Conservation (phyloP, 805 yeast species). For the Kazachstania kunashirensis region DNA sequence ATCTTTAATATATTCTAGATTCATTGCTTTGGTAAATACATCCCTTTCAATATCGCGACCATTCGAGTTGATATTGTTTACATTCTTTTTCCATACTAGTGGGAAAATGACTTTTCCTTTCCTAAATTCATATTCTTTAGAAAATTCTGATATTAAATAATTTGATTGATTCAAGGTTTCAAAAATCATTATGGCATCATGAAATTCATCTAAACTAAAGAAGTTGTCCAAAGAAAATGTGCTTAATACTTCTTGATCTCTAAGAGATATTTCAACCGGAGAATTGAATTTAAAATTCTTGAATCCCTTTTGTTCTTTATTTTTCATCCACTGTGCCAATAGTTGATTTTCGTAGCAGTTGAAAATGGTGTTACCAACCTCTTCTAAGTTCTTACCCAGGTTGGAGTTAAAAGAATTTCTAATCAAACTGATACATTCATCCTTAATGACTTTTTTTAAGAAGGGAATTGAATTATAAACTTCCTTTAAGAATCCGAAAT, state of each 20-base stretch:
- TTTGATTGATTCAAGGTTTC: conserved; percentile 58
- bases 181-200: conserved; percentile 76
- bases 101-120: conserved; percentile 65
- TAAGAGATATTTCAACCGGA: conserved; percentile 69
- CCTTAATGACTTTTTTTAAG: conserved; percentile 60
- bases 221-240: conserved; percentile 28
- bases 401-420: conserved; percentile 54
- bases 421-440: conserved; percentile 59
- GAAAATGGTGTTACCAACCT: conserved; percentile 33
- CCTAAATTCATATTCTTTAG: conserved; percentile 61
- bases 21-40: conserved; percentile 19
- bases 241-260: conserved; percentile 46
- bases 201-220: conserved; percentile 62
- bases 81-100: conserved; percentile 36
- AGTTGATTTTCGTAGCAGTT: conserved; percentile 49
- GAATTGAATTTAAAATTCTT: conserved; percentile 63
- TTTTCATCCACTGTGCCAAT: conserved; percentile 44
- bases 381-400: conserved; percentile 48
- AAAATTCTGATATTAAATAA: conserved; percentile 51
- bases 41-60: conserved; percentile 26
- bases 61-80: conserved; percentile 10
- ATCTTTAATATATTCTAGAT: conserved; percentile 32
- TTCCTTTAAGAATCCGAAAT: conserved; percentile 52
- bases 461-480: conserved; percentile 71
- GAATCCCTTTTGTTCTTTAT: conserved; percentile 46